Conservation (phyloP, 129 eudicot genomes). For the Glebionis coronaria region DNA sequence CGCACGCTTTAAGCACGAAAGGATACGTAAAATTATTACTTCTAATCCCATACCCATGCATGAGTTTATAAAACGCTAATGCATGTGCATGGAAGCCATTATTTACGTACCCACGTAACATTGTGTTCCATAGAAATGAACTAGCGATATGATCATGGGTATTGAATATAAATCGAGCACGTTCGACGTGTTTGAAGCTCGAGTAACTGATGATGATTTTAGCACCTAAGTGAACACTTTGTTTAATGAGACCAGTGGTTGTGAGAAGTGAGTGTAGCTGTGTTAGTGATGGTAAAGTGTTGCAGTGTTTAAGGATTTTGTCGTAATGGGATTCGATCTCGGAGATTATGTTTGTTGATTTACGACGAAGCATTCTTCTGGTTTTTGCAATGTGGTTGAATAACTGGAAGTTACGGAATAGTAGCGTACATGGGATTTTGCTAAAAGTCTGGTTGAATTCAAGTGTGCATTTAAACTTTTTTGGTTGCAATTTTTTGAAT, state of each 20-base stretch:
- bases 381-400: too few relatives aligned
- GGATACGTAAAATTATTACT: slow-evolving; percentile 42
- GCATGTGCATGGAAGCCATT: slow-evolving; percentile 24
- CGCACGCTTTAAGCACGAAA: slow-evolving; percentile 36
- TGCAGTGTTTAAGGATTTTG: slow-evolving; percentile 29
- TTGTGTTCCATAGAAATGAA: slow-evolving; percentile 48
- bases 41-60: slow-evolving; percentile 27
- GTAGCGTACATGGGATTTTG: too few relatives aligned
- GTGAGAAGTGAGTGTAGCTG: slow-evolving; percentile 39
- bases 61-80: slow-evolving; percentile 31
- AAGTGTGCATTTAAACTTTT: too few relatives aligned
- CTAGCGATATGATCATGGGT: slow-evolving; percentile 23
- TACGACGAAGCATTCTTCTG: slow-evolving; percentile 29
- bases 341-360: slow-evolving; percentile 4
- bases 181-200: slow-evolving; percentile 10
- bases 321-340: slow-evolving; percentile 31
- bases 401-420: too few relatives aligned
- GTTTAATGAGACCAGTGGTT: slow-evolving; percentile 35
- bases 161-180: slow-evolving; percentile 32
- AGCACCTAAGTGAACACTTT: slow-evolving; percentile 39
- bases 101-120: slow-evolving; percentile 45
- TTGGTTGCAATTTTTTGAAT: too few relatives aligned
- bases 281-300: slow-evolving; percentile 11
- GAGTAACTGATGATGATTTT: slow-evolving; percentile 36
- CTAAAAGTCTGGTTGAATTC: too few relatives aligned